Evolutionary conservation across 2,329 filamentous ascomycete genomes (phyloP).

Genomic region (Arthroderma sp.): DNA sequence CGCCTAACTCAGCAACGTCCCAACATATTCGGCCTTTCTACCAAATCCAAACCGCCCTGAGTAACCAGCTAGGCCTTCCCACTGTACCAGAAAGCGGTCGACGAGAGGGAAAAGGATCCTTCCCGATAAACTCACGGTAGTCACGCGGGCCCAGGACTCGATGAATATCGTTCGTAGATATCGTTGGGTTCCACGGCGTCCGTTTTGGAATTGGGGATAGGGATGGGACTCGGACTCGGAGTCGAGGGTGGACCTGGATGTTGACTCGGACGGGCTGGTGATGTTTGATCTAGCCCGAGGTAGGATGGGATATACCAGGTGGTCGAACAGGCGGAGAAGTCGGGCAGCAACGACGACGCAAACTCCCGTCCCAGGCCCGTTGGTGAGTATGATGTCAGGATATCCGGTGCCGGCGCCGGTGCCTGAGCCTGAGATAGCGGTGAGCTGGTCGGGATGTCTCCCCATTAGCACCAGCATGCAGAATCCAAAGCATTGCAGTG

Average conservation of each 20-base stretch:
- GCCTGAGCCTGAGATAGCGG: constrained; percentile 15
- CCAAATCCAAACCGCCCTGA: constrained; percentile 28
- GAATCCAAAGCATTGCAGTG: constrained; percentile 51
- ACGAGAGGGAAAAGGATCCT: constrained; percentile 60
- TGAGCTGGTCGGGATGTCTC: constrained; percentile 25
- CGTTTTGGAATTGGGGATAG: constrained; percentile 5
- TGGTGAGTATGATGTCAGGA: constrained; percentile 69
- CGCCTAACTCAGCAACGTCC: constrained; percentile 26
- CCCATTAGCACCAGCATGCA: constrained; percentile 47
- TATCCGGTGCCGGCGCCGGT: constrained; percentile 26
- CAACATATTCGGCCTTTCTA: constrained; percentile 30
- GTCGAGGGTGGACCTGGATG: constrained; percentile 4
- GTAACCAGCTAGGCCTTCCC: constrained; percentile 48
- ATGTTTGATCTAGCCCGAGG: constrained; percentile 9
- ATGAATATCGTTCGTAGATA: constrained; percentile 68
- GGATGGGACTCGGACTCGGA: background rate
- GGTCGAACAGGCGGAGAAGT: constrained; percentile 43
- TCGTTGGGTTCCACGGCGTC: constrained; percentile 3
- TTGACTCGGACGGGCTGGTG: constrained; percentile 8
- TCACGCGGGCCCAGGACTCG: constrained; percentile 84
- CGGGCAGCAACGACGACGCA: constrained; percentile 53
- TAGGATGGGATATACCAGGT: constrained; percentile 11
- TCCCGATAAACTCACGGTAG: constrained; percentile 71
- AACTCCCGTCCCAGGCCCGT: constrained; percentile 80
- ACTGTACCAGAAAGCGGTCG: constrained; percentile 74